Evolutionary conservation across 305 asterid genomes (phyloP).

Genomic region (Fraxinus angustifolia): DNA sequence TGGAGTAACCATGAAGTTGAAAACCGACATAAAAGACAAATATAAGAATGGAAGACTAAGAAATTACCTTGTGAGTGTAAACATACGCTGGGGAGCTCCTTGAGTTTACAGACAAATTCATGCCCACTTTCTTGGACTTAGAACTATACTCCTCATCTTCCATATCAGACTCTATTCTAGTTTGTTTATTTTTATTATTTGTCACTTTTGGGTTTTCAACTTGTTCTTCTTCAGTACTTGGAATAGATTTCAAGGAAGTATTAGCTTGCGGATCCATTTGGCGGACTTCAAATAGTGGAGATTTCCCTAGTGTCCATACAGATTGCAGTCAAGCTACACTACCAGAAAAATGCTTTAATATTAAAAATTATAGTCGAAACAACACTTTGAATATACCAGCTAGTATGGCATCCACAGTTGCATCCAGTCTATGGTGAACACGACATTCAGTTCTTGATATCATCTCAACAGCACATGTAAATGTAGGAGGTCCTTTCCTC

Average conservation of each 20-base stretch:
- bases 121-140: constrained; percentile 41
- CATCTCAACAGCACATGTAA: constrained; percentile 92
- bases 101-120: constrained; percentile 31
- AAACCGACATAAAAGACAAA: not conserved
- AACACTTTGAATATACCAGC: constrained; percentile 50
- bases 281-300: constrained; percentile 79
- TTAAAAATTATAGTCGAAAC: not conserved
- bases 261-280: constrained; percentile 44
- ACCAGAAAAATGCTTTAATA: not conserved
- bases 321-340: constrained; percentile 23
- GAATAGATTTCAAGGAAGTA: constrained; percentile 30
- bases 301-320: constrained; percentile 55
- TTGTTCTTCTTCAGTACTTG: constrained; percentile 30
- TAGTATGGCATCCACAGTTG: constrained; percentile 84
- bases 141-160: constrained; percentile 40
- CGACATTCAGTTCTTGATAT: constrained; percentile 83
- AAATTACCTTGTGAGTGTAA: constrained; percentile 68
- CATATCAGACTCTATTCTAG: constrained; percentile 31
- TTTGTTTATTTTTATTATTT: constrained; percentile 23
- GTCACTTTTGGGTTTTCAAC: constrained; percentile 27
- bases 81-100: constrained; percentile 53
- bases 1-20: not conserved
- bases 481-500: constrained; percentile 96
- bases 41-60: constrained; percentile 13
- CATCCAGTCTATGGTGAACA: constrained; percentile 85